These are phyloP conservation scores for Tylopilus sp. DNA, from an alignment of 768 basidiomycete species.

Conservation along the genomic window DNA sequence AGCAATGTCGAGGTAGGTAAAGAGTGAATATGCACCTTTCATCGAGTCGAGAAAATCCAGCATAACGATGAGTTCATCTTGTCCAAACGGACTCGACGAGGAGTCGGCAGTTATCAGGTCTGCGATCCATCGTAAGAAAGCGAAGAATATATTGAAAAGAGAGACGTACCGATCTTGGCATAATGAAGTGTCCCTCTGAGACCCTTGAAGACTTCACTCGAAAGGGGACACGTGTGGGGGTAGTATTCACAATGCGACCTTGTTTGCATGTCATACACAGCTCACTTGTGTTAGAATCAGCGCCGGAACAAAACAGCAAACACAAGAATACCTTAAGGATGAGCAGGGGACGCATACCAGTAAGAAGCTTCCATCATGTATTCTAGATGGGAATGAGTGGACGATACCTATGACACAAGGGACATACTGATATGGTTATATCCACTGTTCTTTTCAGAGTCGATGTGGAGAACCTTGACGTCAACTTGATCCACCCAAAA, in stretches of 20 bases:
- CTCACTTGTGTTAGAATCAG: not conserved
- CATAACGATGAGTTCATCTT: slow-evolving; percentile 12
- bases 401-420: not conserved
- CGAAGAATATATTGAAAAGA: not conserved
- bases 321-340: not conserved
- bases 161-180: slow-evolving; percentile 7
- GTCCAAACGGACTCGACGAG: slow-evolving; percentile 13
- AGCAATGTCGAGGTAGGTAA: not conserved
- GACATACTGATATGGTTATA: slow-evolving; percentile 14
- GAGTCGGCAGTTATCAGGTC: slow-evolving; percentile 18
- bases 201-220: slow-evolving; percentile 1
- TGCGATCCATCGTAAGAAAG: not conserved
- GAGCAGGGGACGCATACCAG: slow-evolving; percentile 5
- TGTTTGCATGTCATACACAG: not conserved
- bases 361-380: slow-evolving; percentile 13
- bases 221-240: slow-evolving; percentile 4
- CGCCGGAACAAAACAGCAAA: not conserved
- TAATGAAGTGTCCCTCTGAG: slow-evolving; percentile 16
- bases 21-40: not conserved
- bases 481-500: slow-evolving; percentile 12
- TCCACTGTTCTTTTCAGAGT: slow-evolving; percentile 3
- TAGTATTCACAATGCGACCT: slow-evolving; percentile 20
- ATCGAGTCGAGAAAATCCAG: slow-evolving; percentile 14
- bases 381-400: slow-evolving; percentile 1
- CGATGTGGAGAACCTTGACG: not conserved